Evolutionary conservation across 176 grass and related monocot species (phyloP).

Genomic region (Carex littledalei): DNA sequence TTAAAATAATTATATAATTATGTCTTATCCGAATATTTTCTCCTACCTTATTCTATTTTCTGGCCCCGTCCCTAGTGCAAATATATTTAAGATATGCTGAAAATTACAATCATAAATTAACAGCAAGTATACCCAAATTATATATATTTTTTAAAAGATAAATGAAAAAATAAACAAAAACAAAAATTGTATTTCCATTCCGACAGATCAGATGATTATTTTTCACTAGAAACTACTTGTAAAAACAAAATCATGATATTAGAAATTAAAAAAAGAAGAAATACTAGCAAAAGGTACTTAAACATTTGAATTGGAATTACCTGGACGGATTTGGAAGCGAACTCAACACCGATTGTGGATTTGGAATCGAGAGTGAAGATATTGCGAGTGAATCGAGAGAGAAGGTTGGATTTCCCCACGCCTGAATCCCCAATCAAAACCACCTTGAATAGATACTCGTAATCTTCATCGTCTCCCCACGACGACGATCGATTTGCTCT

Average conservation of each 20-base stretch:
- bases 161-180: too few species aligned
- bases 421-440: conserved; percentile 84
- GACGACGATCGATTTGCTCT: conserved; percentile 46
- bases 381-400: conserved; percentile 81
- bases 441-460: conserved; percentile 91
- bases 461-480: conserved; percentile 63
- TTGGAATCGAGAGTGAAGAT: conserved; percentile 84
- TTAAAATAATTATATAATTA: too few species aligned
- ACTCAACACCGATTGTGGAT: conserved; percentile 91
- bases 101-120: not conserved
- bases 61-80: not conserved
- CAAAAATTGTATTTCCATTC: not conserved
- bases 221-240: not conserved
- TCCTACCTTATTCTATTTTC: too few species aligned
- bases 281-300: not conserved
- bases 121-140: not conserved
- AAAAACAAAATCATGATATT: not conserved
- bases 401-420: conserved; percentile 84
- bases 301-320: conserved; percentile 16
- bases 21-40: too few species aligned
- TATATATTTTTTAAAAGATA: not conserved
- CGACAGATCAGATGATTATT: not conserved
- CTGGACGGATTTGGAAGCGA: conserved; percentile 72
- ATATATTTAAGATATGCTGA: not conserved
- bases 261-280: not conserved